Base-by-base conservation (phyloP, 371 early-diverging fungal species). In the Pancytospora philotis region DNA sequence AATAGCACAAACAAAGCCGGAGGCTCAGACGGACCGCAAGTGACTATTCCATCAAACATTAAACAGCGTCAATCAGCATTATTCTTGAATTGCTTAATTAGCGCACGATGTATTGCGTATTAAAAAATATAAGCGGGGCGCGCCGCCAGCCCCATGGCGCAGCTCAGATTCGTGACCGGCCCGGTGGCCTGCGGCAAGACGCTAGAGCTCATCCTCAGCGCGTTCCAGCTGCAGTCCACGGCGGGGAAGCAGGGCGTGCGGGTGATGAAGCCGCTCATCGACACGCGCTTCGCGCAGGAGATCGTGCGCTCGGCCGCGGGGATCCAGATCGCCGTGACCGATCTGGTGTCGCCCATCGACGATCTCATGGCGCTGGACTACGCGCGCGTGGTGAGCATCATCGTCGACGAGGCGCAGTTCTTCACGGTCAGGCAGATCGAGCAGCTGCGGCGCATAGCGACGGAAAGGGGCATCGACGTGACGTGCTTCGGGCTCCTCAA, bases 401-500 rank as follows among this genome's bases (percentile, higher is more conserved):
- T 72, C 38, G 31, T 72, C 2, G 72, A 72, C 32, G 72, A 72
- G 32, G 53, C 58, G 30, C 72, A 72, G 64, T 72, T 72, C 69
- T 48, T 72, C 31, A 72, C 71, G 31, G 10, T 60, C 10, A 27
- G 34, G 25, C 72, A 72, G 49, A 68, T 72, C 10, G 41, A 70
- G 3, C 62, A 69, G 35, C 70, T 72, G 4, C 8, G 68, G 25
- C 45, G 55, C 25, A 61, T 69, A 32, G 50, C 51, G 3, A 34
- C 37, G 34, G 41, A 32, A 35, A 22, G 62, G 4, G 38, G 49
- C 50, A 41, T 72, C 3, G 30, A 34, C 2, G 62, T 72, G 2
- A 32, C 56, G 31, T 72, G 72, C 72, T 72, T 62, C 48, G 72
- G 72, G 2, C 51, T 72, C n/a, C 69, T 72, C 0, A 72, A 64